Percentiles rank a stretch among this genome's conserved stretches.
Conservation (phyloP, 179 eudicot species). For the Spinacia oleracea region DNA sequence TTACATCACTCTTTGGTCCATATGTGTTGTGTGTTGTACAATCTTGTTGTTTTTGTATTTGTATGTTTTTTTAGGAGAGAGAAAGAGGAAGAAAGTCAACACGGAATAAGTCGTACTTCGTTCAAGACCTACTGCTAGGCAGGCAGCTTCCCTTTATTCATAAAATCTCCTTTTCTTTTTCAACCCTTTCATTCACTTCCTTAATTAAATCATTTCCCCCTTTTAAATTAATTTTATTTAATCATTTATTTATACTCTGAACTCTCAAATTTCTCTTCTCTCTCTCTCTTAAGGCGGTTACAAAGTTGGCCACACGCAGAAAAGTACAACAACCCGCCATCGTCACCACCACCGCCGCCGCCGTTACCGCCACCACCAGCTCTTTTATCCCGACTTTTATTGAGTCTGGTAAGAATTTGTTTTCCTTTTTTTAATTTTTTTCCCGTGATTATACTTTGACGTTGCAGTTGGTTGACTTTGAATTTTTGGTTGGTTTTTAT, state of each 20-base stretch:
- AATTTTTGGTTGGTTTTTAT: not conserved
- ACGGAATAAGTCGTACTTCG: slow-evolving; percentile 17
- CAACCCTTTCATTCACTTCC: not conserved
- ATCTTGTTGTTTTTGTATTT: no score
- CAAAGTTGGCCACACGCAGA: slow-evolving; percentile 22
- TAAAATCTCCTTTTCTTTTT: not conserved
- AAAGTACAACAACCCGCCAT: not conserved
- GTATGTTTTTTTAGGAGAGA: no score
- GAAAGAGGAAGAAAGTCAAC: slow-evolving; percentile 33
- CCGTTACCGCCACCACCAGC: not conserved
- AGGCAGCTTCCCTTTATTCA: not conserved
- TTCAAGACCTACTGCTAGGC: not conserved
- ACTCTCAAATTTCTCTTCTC: no score
- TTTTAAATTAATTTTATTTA: not conserved
- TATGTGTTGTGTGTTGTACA: no score
- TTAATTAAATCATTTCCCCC: not conserved
- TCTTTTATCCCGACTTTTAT: not conserved
- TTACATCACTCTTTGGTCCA: no score
- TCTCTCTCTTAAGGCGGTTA: slow-evolving; percentile 19
- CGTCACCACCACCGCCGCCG: not conserved
- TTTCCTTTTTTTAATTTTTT: not conserved
- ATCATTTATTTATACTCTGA: no score
- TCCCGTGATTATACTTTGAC: not conserved
- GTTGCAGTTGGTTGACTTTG: slow-evolving; percentile 24
- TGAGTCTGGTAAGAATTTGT: not conserved